Percentiles rank a stretch among this genome's conserved stretches.
These are phyloP conservation scores for Vanrija humicola DNA, from an alignment of 1,284 basidiomycete species.

Conservation along the genomic window DNA sequence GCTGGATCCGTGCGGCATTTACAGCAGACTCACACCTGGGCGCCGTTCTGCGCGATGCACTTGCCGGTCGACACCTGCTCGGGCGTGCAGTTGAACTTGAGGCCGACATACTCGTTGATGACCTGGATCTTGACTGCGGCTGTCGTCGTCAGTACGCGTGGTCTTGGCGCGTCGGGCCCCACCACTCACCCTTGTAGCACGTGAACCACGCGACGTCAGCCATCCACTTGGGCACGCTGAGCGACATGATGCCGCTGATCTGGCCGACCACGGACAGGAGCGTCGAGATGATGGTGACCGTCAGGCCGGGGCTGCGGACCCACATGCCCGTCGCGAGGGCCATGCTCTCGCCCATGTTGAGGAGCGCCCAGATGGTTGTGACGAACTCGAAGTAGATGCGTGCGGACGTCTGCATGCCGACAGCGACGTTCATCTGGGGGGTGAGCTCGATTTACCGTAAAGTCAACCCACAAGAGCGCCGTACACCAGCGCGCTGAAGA, in stretches of 20 bases:
- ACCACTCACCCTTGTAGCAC: conserved; percentile 26
- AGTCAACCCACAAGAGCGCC: conserved; percentile 27
- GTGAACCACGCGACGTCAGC: conserved; percentile 43
- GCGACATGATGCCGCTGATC: conserved; percentile 49
- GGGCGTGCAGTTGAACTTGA: conserved; percentile 45
- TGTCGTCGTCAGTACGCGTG: neutral
- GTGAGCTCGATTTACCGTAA: conserved; percentile 7
- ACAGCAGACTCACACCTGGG: conserved; percentile 42
- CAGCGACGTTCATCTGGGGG: conserved; percentile 46
- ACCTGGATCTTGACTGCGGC: conserved; percentile 44
- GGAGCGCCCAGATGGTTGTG: conserved; percentile 46
- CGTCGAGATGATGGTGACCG: conserved; percentile 46
- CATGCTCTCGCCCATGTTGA: conserved; percentile 48
- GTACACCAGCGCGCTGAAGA: conserved; percentile 36
- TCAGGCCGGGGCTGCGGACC: conserved; percentile 34
- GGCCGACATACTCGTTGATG: conserved; percentile 51
- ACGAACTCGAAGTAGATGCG: conserved; percentile 51
- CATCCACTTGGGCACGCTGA: conserved; percentile 49
- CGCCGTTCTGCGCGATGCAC: conserved; percentile 49
- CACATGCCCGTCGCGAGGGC: conserved; percentile 37
- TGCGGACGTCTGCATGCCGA: conserved; percentile 48
- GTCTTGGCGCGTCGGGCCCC: neutral
- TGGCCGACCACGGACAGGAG: conserved; percentile 39
- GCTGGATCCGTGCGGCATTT: neutral
- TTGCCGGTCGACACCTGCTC: conserved; percentile 40